Conservation (phyloP, 1,139 yeast species). For the Geotrichum cucujoidarum region DNA sequence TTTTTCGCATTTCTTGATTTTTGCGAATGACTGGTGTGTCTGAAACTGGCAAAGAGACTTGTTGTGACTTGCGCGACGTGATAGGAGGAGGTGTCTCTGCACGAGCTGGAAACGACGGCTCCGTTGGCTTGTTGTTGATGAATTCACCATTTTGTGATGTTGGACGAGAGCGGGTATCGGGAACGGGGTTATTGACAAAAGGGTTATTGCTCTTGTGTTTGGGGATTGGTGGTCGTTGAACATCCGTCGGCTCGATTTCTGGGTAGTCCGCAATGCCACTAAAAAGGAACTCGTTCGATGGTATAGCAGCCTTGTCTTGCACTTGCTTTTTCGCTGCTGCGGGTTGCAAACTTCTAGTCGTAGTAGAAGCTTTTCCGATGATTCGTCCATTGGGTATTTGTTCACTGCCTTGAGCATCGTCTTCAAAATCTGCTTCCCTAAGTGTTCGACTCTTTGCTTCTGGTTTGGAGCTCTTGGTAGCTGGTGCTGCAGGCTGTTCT, state of each 20-base stretch:
- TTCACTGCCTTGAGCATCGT: neutral
- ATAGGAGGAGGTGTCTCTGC: constrained; percentile 17
- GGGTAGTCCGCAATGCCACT: constrained; percentile 8
- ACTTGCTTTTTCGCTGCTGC: neutral
- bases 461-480: neutral
- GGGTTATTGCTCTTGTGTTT: constrained; percentile 21
- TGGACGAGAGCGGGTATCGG: constrained; percentile 15
- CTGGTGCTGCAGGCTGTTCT: constrained; percentile 7
- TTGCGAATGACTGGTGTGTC: constrained; percentile 43
- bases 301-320: neutral
- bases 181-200: constrained; percentile 23
- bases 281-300: constrained; percentile 1
- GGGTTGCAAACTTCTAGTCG: neutral
- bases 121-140: constrained; percentile 3
- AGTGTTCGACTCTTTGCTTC: too few species aligned
- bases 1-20: constrained; percentile 37
- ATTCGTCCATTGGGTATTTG: constrained; percentile 1
- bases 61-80: constrained; percentile 16
- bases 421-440: constrained; percentile 1
- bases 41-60: constrained; percentile 37
- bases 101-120: constrained; percentile 2
- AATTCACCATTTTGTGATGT: constrained; percentile 6
- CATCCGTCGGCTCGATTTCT: neutral
- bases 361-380: neutral
- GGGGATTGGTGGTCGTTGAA: constrained; percentile 13